Conservation (phyloP, 2,329 filamentous ascomycete genomes). For the Beauveria sp. region DNA sequence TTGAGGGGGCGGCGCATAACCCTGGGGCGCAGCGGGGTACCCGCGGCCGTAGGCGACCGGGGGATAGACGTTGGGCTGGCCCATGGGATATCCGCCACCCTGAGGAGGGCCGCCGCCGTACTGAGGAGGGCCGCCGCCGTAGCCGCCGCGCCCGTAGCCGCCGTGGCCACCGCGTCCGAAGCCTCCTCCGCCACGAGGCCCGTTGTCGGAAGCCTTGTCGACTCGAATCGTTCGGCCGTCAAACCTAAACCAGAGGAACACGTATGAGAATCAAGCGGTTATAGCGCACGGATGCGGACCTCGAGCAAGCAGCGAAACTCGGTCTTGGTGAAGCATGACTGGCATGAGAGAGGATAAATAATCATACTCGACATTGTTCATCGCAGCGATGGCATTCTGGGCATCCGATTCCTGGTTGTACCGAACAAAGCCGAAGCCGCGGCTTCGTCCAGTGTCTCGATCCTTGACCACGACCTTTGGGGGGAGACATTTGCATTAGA, state of each 20-base stretch:
- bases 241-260: conserved; percentile 51
- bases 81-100: conserved; percentile 28
- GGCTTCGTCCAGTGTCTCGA: conserved; percentile 90
- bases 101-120: conserved; percentile 29
- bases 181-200: conserved; percentile 50
- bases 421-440: conserved; percentile 94
- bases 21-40: conserved; percentile 27
- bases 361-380: conserved; percentile 86
- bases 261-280: conserved; percentile 9
- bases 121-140: conserved; percentile 29
- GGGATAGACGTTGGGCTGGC: conserved; percentile 29
- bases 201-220: conserved; percentile 85
- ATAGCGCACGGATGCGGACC: conserved; percentile 12
- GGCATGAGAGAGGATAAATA: conserved; percentile 11
- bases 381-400: conserved; percentile 64
- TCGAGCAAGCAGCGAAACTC: conserved; percentile 11
- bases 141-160: conserved; percentile 34
- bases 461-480: conserved; percentile 85
- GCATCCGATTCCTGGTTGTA: conserved; percentile 72
- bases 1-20: conserved; percentile 31
- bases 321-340: conserved; percentile 5
- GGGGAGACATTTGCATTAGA: conserved; percentile 6
- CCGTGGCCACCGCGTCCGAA: conserved; percentile 32
- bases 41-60: conserved; percentile 31
- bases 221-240: conserved; percentile 92